A percentile compares a stretch with the other conserved stretches of the same genome.
phyloP scores from a whole-genome alignment of 2,329 filamentous ascomycete species.

The Nigrograna mackinnonii region DNA sequence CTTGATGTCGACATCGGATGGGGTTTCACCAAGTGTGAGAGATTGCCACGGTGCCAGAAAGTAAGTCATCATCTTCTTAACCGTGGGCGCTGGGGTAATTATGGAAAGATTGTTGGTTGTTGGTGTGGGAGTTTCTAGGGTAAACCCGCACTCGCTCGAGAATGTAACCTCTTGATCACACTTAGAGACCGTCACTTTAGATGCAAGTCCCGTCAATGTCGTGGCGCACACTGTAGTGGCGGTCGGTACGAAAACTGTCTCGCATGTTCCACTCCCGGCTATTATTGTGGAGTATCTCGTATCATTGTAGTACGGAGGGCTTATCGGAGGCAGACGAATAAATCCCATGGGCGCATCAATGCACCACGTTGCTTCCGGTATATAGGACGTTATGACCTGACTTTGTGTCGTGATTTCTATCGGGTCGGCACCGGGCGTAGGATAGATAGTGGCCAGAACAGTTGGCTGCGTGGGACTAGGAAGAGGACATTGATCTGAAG shows the following conservation, averaged over 20 bases:
- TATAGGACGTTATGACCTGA: slow-evolving; percentile 47
- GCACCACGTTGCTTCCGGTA: slow-evolving; percentile 48
- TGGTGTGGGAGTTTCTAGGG: slow-evolving; percentile 41
- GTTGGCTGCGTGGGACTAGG: slow-evolving; percentile 13
- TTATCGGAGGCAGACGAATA: slow-evolving; percentile 29
- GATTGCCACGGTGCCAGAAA: slow-evolving; percentile 50
- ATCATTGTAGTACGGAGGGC: slow-evolving; percentile 43
- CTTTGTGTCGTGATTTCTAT: slow-evolving; percentile 46
- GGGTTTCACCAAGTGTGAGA: slow-evolving; percentile 41
- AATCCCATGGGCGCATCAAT: slow-evolving; percentile 41
- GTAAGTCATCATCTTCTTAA: slow-evolving; percentile 47
- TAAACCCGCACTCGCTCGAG: slow-evolving; percentile 49
- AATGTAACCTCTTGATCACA: slow-evolving; percentile 52
- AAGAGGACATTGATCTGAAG: slow-evolving; percentile 13
- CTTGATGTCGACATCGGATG: slow-evolving; percentile 45
- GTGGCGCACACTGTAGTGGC: slow-evolving; percentile 49
- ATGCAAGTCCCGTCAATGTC: slow-evolving; percentile 44
- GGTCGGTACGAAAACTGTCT: slow-evolving; percentile 44
- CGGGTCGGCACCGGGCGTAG: slow-evolving; percentile 46
- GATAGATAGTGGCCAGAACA: slow-evolving; percentile 43
- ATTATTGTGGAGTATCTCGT: slow-evolving; percentile 24
- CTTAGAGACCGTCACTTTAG: slow-evolving; percentile 44
- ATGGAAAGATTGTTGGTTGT: slow-evolving; percentile 17
- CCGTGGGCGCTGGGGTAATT: slow-evolving; percentile 42
- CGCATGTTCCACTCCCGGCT: slow-evolving; percentile 37